Conservation (phyloP, 768 basidiomycete species). For the Krasilnikovozyma curviuscula region DNA sequence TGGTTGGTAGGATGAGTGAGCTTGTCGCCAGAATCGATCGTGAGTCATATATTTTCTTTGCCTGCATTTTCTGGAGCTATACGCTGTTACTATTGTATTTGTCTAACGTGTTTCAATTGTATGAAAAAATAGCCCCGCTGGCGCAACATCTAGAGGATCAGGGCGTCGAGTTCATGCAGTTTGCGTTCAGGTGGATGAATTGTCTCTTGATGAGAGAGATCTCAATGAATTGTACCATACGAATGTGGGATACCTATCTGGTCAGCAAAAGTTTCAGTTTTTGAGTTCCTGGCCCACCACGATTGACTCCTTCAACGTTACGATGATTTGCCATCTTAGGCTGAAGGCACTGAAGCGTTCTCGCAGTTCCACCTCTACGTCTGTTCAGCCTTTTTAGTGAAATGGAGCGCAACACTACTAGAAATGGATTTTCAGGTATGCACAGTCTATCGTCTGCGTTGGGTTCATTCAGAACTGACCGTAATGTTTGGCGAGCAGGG, state of each 20-base stretch:
- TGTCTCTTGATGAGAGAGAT: conserved; percentile 96
- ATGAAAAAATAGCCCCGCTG: conserved; percentile 47
- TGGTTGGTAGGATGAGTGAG: conserved; percentile 83
- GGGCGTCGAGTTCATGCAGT: conserved; percentile 98
- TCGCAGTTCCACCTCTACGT: conserved; percentile 98
- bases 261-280: conserved; percentile 35
- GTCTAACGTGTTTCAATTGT: not conserved
- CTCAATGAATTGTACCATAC: conserved; percentile 83
- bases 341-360: conserved; percentile 93
- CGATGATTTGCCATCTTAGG: conserved; percentile 32
- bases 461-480: not conserved
- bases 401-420: conserved; percentile 80
- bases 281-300: not conserved
- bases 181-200: conserved; percentile 99
- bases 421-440: conserved; percentile 99
- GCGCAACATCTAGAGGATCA: conserved; percentile 66
- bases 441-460: conserved; percentile 16
- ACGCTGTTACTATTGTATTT: not conserved
- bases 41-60: conserved; percentile 13
- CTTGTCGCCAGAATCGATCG: conserved; percentile 39
- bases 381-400: conserved; percentile 87
- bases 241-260: conserved; percentile 99
- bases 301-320: not conserved
- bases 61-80: not conserved
- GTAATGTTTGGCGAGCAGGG: conserved; percentile 36